A percentile compares a stretch with the other conserved stretches of the same genome.
phyloP scores from a whole-genome alignment of 2,329 filamentous ascomycete species.

The Paecilomyces sp. region DNA sequence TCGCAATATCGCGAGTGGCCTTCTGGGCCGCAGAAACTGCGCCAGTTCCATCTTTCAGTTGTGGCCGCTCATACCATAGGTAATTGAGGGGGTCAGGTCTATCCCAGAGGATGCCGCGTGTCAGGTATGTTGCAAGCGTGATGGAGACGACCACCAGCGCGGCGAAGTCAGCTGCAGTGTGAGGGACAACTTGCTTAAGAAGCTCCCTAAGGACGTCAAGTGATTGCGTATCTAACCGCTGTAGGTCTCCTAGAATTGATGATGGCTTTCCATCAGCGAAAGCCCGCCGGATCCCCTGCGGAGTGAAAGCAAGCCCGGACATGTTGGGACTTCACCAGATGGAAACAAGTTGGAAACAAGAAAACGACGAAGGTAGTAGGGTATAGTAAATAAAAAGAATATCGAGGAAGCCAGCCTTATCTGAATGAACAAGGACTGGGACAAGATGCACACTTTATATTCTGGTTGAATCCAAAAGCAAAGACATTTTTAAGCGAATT shows the following conservation, averaged over 20 bases:
- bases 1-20: conserved; percentile 41
- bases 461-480: neutral
- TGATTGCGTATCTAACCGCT: neutral
- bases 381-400: neutral
- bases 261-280: neutral
- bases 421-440: neutral
- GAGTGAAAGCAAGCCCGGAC: neutral
- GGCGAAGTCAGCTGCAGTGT: conserved; percentile 22
- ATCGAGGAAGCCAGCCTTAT: neutral
- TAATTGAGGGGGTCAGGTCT: conserved; percentile 44
- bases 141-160: conserved; percentile 30
- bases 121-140: conserved; percentile 33
- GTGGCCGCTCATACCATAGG: conserved; percentile 45
- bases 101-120: conserved; percentile 41
- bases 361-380: neutral
- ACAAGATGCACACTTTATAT: neutral
- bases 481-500: neutral
- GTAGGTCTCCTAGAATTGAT: neutral
- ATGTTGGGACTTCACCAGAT: neutral
- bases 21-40: conserved; percentile 9
- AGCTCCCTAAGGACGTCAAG: neutral
- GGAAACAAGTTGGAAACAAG: neutral
- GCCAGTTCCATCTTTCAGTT: conserved; percentile 25
- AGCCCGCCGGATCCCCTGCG: neutral
- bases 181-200: neutral